Base-by-base conservation (phyloP, 495 filamentous ascomycete genomes). In the Xylaria palmicola region DNA sequence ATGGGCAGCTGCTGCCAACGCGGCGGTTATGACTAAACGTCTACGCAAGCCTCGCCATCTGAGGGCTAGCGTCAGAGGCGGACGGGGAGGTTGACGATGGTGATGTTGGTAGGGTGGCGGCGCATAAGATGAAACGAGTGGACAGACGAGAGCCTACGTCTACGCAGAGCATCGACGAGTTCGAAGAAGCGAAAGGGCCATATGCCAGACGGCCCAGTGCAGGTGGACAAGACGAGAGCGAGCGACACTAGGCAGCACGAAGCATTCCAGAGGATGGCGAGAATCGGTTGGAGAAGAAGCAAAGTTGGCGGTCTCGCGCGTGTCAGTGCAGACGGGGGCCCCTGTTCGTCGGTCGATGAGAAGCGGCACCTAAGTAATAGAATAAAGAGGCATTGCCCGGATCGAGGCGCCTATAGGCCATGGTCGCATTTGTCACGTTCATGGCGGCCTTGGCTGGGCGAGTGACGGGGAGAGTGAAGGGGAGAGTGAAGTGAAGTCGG, bases 41-140 rank as follows among this genome's bases (percentile, higher is more conserved):
- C 47, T 45, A 40, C 44, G 48, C 45, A 61, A 49, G 53, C 56
- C 36, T 59, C 26, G 15, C 41, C 13, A 51, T 40, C 40, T 37
- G 49, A 56, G 63, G 48, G 30, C 26, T 58, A 27, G 37, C 47
- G 64, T 60, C 36, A 59, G 60, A 54, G 37, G n/a, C 58, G 52
- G 62, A 44, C 60, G 56, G 54, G 58, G 56, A 62, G 60, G 67
- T 68, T 50, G 62, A 66, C 67, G 64, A 68, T 68, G 50, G 29
- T 57, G 53, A 29, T 50, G 64, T 56, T 47, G 62, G 40, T 41
- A 56, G 47, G 52, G 58, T 59, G 47, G 59, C 56, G 62, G 66
- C 66, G 66, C 66, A 66, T 71, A 68, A 56, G 60, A 43, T 65
- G 68, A 71, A 68, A 71, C 68, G 59, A 65, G 59, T 52, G 48